Base-by-base conservation (phyloP, 2,329 filamentous ascomycete species). In the Pleurostoma richardsiae region DNA sequence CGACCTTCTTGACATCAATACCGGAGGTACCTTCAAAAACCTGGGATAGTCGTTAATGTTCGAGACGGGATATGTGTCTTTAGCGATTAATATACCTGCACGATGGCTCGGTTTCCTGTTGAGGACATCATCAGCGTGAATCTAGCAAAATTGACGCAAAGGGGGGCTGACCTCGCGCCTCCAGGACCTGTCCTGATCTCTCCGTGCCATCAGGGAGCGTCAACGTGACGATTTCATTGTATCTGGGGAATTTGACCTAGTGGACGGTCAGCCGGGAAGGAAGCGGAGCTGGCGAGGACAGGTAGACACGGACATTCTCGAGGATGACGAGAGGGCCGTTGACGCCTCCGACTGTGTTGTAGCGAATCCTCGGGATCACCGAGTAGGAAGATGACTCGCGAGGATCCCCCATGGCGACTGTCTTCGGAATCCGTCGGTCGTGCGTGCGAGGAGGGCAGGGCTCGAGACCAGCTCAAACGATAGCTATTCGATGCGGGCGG, bases 1-100 rank as follows among this genome's bases (percentile, higher is more conserved):
- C 53, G 74, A 89, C 90, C 88, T 97, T 99, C 81, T 97, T 96
- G 56, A 99, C 94, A 80, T 99, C 94, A 67, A 99, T 94, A 65
- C 94, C 94, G 41, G 91, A 74, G 54, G 94, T 99, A 59, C 94
- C 94, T 73, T 99, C 94, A 67, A 99, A 99, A 59, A 97, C 91
- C 87, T 95, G 72, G 53, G 45, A 46, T 45, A 53, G 54, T 50
- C 42, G 53, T 65, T 56, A 67, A 61, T 53, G 52, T 44, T 36
- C 28, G 43, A 45, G 39, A 41, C 29, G 43, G 41, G 8, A 42
- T 52, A 49, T 44, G 43, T 38, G 45, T 49, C 40, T 10, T 41
- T 42, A 50, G 50, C 65, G 58, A 8, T 36, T n/a, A 36, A 26
- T 54, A 29, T 83, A 94, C 90, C 85, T 96, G 94, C 41, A 99